Percentiles rank a stretch among this genome's conserved stretches.
These are phyloP conservation scores for Spathaspora arborariae DNA, from an alignment of 805 yeast genomes.

Conservation along the genomic window DNA sequence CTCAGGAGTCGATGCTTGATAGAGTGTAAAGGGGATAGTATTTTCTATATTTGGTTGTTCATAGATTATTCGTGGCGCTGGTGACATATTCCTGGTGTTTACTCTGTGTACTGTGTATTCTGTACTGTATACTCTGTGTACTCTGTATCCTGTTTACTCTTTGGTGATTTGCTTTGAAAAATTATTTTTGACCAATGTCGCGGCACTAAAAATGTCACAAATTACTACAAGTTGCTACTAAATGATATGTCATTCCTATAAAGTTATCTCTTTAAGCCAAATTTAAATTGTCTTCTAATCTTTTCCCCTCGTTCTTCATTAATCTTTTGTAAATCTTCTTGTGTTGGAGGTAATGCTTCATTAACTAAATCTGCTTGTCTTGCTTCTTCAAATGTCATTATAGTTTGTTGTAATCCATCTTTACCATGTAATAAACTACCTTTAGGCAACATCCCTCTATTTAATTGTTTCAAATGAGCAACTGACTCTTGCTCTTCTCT, in stretches of 20 bases:
- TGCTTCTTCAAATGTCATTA: conserved; percentile 79
- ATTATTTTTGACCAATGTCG: no score
- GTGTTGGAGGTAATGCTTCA: conserved; percentile 84
- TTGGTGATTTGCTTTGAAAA: no score
- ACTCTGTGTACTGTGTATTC: no score
- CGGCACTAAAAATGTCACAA: no score
- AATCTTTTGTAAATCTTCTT: conserved; percentile 48
- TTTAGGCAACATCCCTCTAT: conserved; percentile 79
- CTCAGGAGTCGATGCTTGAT: conserved; percentile 37
- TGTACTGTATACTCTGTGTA: no score
- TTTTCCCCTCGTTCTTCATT: conserved; percentile 46
- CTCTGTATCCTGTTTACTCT: no score
- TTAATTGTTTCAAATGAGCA: conserved; percentile 66
- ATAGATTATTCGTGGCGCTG: conserved; percentile 9
- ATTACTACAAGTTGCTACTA: no score
- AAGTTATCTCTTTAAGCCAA: not conserved
- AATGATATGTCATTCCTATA: no score
- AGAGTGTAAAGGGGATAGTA: conserved; percentile 30
- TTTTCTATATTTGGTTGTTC: conserved; percentile 38
- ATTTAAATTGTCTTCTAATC: conserved; percentile 34
- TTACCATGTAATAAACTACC: conserved; percentile 82
- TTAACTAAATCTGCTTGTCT: conserved; percentile 72
- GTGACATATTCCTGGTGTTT: conserved; percentile 1
- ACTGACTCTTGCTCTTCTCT: conserved; percentile 88
- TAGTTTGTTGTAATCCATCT: conserved; percentile 68